A percentile compares a stretch with the other conserved stretches of the same genome.
These are phyloP conservation scores for Ramularia endophylla DNA, from an alignment of 2,329 filamentous ascomycete species.

Conservation along the genomic window DNA sequence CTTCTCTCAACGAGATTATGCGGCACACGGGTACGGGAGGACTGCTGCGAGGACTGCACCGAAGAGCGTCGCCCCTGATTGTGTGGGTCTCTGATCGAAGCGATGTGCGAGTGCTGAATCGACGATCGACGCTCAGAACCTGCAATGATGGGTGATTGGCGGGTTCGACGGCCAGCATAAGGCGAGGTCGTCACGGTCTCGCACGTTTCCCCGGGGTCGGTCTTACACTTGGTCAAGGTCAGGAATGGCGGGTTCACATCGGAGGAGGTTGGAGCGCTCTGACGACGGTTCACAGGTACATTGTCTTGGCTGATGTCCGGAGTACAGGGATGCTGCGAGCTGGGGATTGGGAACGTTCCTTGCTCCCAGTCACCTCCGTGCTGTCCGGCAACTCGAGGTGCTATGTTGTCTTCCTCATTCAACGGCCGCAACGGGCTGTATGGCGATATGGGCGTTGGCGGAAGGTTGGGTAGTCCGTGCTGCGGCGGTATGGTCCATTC, in stretches of 20 bases:
- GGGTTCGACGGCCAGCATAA: too few relatives aligned
- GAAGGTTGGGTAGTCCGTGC: too few relatives aligned
- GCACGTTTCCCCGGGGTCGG: constrained; percentile 5
- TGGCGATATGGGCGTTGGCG: constrained; percentile 11
- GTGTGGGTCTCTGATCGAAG: too few relatives aligned
- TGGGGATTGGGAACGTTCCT: too few relatives aligned
- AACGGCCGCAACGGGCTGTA: constrained; percentile 10
- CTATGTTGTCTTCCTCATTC: constrained; percentile 12
- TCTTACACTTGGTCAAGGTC: constrained; percentile 14
- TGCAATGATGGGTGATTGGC: not conserved
- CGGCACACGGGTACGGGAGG: constrained; percentile 15
- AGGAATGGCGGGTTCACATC: constrained; percentile 6
- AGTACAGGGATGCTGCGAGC: too few relatives aligned
- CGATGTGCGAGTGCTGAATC: constrained; percentile 1
- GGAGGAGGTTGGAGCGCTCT: constrained; percentile 7
- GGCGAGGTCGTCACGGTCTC: not conserved
- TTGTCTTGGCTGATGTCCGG: too few relatives aligned
- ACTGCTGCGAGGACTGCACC: not conserved
- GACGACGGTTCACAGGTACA: too few relatives aligned
- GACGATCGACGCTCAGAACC: not conserved
- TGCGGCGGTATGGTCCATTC: too few relatives aligned
- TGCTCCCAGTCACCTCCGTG: too few relatives aligned
- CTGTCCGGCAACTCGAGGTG: constrained; percentile 13
- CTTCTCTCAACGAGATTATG: constrained; percentile 44
- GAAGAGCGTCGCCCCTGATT: not conserved